Evolutionary conservation across 2,329 filamentous ascomycete genomes (phyloP).

Genomic region (Fusarium nematophilum): DNA sequence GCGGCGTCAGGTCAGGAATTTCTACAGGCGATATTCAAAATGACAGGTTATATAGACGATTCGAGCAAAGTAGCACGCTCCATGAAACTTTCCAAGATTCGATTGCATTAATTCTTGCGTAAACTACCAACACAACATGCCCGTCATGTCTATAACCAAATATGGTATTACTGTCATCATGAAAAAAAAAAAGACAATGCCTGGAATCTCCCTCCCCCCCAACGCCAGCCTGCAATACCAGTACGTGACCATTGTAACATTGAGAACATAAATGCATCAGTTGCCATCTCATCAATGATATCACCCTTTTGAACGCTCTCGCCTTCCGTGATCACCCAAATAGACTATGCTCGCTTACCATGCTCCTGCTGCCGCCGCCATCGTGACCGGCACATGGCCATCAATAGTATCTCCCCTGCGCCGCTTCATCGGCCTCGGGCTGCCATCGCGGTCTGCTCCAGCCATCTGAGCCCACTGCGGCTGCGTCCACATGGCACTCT

Average conservation of each 20-base stretch:
- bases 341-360: constrained; percentile 41
- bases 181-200: constrained; percentile 4
- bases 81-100: not conserved
- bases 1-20: constrained; percentile 6
- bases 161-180: constrained; percentile 30
- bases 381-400: constrained; percentile 48
- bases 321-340: too few species aligned
- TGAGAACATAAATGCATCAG: constrained; percentile 33
- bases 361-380: constrained; percentile 41
- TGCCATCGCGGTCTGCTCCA: constrained; percentile 49
- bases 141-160: constrained; percentile 24
- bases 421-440: constrained; percentile 53
- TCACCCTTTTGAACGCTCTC: constrained; percentile 2
- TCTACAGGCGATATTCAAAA: not conserved
- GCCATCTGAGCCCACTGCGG: constrained; percentile 49
- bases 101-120: constrained; percentile 8
- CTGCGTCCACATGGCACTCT: constrained; percentile 51
- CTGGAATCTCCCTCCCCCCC: constrained; percentile 2
- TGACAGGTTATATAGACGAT: not conserved
- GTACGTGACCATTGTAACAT: constrained; percentile 31
- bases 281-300: constrained; percentile 8
- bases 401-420: constrained; percentile 49
- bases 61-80: not conserved
- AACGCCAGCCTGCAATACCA: constrained; percentile 26
- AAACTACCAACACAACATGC: constrained; percentile 28